Evolutionary conservation across 768 basidiomycete genomes (phyloP), one percentile per base, ranked within the genome.

Genomic region (Auricularia cornea): DNA sequence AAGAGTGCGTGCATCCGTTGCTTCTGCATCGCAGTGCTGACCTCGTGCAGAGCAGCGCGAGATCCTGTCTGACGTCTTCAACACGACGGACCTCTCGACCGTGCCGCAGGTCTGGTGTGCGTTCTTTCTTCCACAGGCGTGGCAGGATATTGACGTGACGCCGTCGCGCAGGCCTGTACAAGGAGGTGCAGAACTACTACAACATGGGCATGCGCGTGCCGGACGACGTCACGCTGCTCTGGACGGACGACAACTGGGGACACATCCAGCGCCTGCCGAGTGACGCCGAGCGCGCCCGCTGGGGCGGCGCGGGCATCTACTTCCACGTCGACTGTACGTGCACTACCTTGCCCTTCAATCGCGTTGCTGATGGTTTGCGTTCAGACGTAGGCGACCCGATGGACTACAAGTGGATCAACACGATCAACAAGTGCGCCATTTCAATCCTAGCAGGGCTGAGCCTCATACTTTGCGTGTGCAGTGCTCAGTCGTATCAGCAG

Each of bases 171-270:
- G 44, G 44, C 44, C 18, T 59, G 69, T 67, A 32, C 54, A 73
- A 75, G 80, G 29, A 29, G 8, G 32, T 29, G 48, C 29, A 35
- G 10, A 63, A 54, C 61, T 60, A 52, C 57, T 33, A 64, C 31
- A 59, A 61, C n/a, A 56, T 60, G 48, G 85, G 86, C 12, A 76
- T 88, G 78, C 74, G 73, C 3, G 85, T 84, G 2, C 82, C 83
- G 0, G 86, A 88, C 59, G 85, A 87, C 69, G 75, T 88, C n/a
- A 84, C 81, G 3, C 73, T 88, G 2, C 75, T 88, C 29, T 88
- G 86, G 87, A 75, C 87, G 1, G 89, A 90, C 65, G 89, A 89
- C 69, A 89, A 89, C 72, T 89, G 82, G 81, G 88, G 88, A 3
- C 89, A 89, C 68, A 79, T 89, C 59, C 83, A 86, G 38, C 81